Evolutionary conservation across 441 rosid species (phyloP).

Genomic region (Gossypium schwendimanii): DNA sequence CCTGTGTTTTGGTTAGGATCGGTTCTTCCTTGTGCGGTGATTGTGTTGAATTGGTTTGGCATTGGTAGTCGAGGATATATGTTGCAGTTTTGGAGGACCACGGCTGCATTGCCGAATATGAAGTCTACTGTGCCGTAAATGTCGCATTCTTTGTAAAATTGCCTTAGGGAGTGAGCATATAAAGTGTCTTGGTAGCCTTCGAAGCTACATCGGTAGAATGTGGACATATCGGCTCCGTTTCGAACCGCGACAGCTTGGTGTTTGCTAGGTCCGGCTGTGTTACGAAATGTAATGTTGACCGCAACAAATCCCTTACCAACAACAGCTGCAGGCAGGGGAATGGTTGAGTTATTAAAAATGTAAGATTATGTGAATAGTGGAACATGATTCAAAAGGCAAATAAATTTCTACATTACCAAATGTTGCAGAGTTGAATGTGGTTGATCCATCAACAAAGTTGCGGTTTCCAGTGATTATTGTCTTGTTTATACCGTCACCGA

Average conservation of each 20-base stretch:
- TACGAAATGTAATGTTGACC: slow-evolving; percentile 58
- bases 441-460: slow-evolving; percentile 37
- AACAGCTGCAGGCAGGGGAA: slow-evolving; percentile 33
- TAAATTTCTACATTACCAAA: slow-evolving; percentile 24
- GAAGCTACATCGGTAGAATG: slow-evolving; percentile 66
- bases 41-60: slow-evolving; percentile 57
- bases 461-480: slow-evolving; percentile 42
- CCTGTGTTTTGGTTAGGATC: slow-evolving; percentile 63
- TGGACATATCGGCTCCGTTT: slow-evolving; percentile 55
- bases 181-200: slow-evolving; percentile 81
- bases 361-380: background rate
- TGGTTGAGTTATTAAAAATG: background rate
- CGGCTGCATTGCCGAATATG: slow-evolving; percentile 86
- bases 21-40: slow-evolving; percentile 73
- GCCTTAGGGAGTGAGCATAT: slow-evolving; percentile 65
- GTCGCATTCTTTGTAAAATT: slow-evolving; percentile 67
- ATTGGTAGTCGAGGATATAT: slow-evolving; percentile 55
- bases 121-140: slow-evolving; percentile 75
- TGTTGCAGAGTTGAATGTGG: slow-evolving; percentile 47
- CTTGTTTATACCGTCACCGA: slow-evolving; percentile 44
- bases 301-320: slow-evolving; percentile 57
- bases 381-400: background rate
- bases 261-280: slow-evolving; percentile 68
- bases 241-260: slow-evolving; percentile 69
- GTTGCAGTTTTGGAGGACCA: slow-evolving; percentile 64